Evolutionary conservation across 805 yeast genomes (phyloP).

Genomic region (Myxozyma udenii): DNA sequence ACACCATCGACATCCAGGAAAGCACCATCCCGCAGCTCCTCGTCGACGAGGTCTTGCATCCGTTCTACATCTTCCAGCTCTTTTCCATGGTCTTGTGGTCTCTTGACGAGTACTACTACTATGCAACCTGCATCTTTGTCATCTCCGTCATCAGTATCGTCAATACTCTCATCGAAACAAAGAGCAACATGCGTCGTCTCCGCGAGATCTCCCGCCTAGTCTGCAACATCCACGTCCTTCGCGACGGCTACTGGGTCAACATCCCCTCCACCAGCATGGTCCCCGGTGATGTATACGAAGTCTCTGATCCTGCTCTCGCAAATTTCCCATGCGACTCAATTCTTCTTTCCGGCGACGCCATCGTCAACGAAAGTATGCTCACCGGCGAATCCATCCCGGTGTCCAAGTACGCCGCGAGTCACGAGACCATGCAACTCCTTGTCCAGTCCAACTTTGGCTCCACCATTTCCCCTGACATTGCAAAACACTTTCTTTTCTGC

Average conservation of each 20-base stretch:
- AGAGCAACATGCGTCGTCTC: slow-evolving; percentile 57
- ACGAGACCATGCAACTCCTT: slow-evolving; percentile 49
- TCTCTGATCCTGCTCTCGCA: slow-evolving; percentile 75
- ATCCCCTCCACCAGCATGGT: slow-evolving; percentile 73
- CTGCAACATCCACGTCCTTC: slow-evolving; percentile 84
- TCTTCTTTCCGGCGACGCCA: slow-evolving; percentile 85
- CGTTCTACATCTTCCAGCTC: slow-evolving; percentile 91
- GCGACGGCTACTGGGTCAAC: slow-evolving; percentile 82
- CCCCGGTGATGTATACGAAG: slow-evolving; percentile 94
- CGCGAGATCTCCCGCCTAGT: slow-evolving; percentile 67
- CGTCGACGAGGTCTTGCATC: slow-evolving; percentile 86
- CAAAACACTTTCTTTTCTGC: slow-evolving; percentile 73
- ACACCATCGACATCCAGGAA: slow-evolving; percentile 70
- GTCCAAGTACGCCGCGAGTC: slow-evolving; percentile 66
- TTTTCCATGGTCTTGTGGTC: slow-evolving; percentile 91
- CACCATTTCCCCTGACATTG: slow-evolving; percentile 59
- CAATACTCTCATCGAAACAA: slow-evolving; percentile 84
- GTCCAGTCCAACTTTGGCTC: slow-evolving; percentile 44
- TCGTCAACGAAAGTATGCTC: slow-evolving; percentile 95
- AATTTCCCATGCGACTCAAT: slow-evolving; percentile 86
- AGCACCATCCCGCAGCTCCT: slow-evolving; percentile 64
- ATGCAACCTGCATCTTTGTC: slow-evolving; percentile 85
- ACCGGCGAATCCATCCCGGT: slow-evolving; percentile 99
- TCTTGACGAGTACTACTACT: slow-evolving; percentile 86
- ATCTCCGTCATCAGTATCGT: slow-evolving; percentile 78